Evolutionary conservation across 495 filamentous ascomycete species (phyloP).

Genomic region (Penicillium canariense): DNA sequence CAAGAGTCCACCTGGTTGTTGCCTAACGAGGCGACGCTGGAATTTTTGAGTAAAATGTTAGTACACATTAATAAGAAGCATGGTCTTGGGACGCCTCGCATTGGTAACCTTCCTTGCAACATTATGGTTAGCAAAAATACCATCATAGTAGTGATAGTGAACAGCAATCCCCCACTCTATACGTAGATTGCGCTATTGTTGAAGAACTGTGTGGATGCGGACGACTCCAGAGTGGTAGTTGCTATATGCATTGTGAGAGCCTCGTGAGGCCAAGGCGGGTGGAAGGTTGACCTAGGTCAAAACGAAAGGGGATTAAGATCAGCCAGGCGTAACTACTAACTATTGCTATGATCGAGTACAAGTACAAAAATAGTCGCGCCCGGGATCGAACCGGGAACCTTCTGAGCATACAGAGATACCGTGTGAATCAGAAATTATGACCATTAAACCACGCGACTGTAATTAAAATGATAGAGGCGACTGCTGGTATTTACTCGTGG

Average conservation of each 20-base stretch:
- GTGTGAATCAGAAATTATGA: slow-evolving; percentile 28
- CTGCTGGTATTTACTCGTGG: not conserved
- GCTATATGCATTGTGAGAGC: too few species aligned
- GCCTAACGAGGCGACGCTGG: not conserved
- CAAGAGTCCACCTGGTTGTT: not conserved
- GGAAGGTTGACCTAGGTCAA: too few species aligned
- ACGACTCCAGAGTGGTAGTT: too few species aligned
- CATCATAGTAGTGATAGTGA: not conserved
- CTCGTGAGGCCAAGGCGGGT: too few species aligned
- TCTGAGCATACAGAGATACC: slow-evolving; percentile 1
- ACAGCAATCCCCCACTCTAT: not conserved
- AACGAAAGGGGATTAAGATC: not conserved
- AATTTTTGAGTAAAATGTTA: not conserved
- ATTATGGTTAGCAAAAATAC: not conserved
- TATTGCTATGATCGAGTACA: not conserved
- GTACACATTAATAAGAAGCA: not conserved
- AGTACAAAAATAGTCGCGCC: slow-evolving; percentile 37
- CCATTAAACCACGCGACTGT: not conserved
- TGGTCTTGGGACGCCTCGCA: not conserved
- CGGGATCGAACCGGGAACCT: slow-evolving; percentile 42
- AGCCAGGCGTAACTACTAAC: too few species aligned
- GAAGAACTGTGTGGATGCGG: too few species aligned
- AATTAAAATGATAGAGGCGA: not conserved
- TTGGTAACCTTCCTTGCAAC: not conserved
- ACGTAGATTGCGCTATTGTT: too few species aligned